Evolutionary conservation across 768 basidiomycete genomes (phyloP).

Genomic region (Lactarius trivialis): DNA sequence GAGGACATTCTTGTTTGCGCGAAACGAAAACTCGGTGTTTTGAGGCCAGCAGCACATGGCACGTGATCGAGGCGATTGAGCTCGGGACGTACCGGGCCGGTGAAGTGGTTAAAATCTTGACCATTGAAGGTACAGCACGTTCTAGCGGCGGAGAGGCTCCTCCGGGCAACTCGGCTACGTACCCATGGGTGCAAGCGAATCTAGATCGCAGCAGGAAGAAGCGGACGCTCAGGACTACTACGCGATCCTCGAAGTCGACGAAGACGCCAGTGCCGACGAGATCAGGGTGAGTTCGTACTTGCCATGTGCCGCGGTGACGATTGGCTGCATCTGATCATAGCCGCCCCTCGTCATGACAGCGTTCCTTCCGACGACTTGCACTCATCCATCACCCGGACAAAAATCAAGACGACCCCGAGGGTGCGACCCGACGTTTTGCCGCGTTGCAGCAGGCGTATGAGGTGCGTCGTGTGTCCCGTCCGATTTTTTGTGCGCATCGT

Average conservation of each 20-base stretch:
- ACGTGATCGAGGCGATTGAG: neutral
- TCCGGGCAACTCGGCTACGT: too few relatives aligned
- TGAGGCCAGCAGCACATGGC: neutral
- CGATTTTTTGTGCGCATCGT: neutral
- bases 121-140: too few relatives aligned
- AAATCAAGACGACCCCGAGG: constrained; percentile 77
- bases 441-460: constrained; percentile 93
- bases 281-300: constrained; percentile 57
- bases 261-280: constrained; percentile 78
- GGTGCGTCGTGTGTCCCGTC: constrained; percentile 37
- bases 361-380: constrained; percentile 78
- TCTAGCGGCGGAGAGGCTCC: neutral
- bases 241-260: constrained; percentile 69
- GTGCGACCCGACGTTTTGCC: constrained; percentile 82
- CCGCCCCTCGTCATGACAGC: constrained; percentile 36
- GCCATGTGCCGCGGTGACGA: neutral
- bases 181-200: constrained; percentile 66
- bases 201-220: constrained; percentile 35
- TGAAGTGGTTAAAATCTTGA: too few relatives aligned
- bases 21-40: too few relatives aligned
- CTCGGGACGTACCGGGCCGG: neutral
- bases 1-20: constrained; percentile 20
- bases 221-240: constrained; percentile 62
- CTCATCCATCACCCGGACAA: constrained; percentile 86
- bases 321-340: constrained; percentile 9